Evolutionary conservation across 177 flowering plant species (phyloP).

Genomic region (Vitis hybrid): DNA sequence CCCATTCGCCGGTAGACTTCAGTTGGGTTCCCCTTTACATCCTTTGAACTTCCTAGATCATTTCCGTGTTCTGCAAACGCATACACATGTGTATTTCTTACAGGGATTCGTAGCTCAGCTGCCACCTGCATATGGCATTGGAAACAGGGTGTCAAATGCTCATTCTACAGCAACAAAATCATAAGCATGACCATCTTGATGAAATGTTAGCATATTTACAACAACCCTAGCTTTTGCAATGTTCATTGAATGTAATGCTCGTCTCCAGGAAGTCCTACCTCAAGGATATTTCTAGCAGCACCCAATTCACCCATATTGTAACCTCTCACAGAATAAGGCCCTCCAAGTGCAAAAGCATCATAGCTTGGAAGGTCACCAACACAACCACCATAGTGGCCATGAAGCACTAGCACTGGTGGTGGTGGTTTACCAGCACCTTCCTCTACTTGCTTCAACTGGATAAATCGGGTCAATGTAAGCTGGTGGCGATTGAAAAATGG

Average conservation of each 20-base stretch:
- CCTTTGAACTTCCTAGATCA: constrained; percentile 93
- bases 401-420: constrained; percentile 93
- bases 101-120: constrained; percentile 84
- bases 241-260: neutral
- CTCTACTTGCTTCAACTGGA: constrained; percentile 81
- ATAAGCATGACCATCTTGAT: too few species aligned
- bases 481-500: constrained; percentile 98
- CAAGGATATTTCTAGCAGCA: constrained; percentile 92
- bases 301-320: constrained; percentile 99
- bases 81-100: constrained; percentile 79
- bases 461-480: constrained; percentile 70
- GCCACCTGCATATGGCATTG: constrained; percentile 57
- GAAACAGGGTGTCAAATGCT: constrained; percentile 2
- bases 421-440: constrained; percentile 92
- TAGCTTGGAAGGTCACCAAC: constrained; percentile 98
- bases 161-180: neutral
- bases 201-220: too few species aligned
- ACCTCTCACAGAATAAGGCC: constrained; percentile 98
- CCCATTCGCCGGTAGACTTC: constrained; percentile 93
- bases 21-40: constrained; percentile 97
- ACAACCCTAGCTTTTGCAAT: too few species aligned
- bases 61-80: constrained; percentile 99
- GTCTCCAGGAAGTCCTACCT: constrained; percentile 49
- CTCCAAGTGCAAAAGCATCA: constrained; percentile 96
- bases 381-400: constrained; percentile 98